Percentiles rank a stretch among this genome's conserved stretches.
phyloP scores from a whole-genome alignment of 2,329 filamentous ascomycete genomes.

The Calonectria leucothoes region DNA sequence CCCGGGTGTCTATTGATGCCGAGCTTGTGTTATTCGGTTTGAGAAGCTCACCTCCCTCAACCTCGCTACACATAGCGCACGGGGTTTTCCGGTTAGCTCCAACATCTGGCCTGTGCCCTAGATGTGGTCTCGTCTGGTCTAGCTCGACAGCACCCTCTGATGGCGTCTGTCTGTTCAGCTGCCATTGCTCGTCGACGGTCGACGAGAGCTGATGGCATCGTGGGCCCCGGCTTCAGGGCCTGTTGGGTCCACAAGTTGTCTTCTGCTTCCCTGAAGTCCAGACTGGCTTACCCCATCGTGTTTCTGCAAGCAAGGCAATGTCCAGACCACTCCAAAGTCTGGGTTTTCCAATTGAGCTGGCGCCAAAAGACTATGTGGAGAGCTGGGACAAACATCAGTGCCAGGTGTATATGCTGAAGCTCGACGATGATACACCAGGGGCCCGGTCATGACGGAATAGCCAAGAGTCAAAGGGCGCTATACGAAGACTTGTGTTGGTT shows the following conservation, averaged over 20 bases:
- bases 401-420: not conserved
- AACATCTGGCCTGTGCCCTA: not conserved
- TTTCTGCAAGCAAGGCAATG: not conserved
- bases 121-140: not conserved
- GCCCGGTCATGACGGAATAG: not conserved
- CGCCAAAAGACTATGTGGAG: not conserved
- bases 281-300: not conserved
- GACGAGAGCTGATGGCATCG: not conserved
- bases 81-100: not conserved
- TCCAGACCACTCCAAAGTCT: not conserved
- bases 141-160: not conserved
- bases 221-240: not conserved
- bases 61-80: slow-evolving; percentile 9
- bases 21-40: slow-evolving; percentile 22
- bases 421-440: not conserved
- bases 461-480: not conserved
- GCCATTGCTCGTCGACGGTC: not conserved
- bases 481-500: not conserved
- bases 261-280: not conserved
- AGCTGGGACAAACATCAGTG: not conserved
- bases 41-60: slow-evolving; percentile 15
- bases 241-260: not conserved
- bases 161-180: not conserved
- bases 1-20: slow-evolving; percentile 29
- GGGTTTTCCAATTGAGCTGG: not conserved